These are phyloP conservation scores for Dichotomocladium elegans DNA, from an alignment of 371 early-diverging fungal genomes.

Conservation along the genomic window DNA sequence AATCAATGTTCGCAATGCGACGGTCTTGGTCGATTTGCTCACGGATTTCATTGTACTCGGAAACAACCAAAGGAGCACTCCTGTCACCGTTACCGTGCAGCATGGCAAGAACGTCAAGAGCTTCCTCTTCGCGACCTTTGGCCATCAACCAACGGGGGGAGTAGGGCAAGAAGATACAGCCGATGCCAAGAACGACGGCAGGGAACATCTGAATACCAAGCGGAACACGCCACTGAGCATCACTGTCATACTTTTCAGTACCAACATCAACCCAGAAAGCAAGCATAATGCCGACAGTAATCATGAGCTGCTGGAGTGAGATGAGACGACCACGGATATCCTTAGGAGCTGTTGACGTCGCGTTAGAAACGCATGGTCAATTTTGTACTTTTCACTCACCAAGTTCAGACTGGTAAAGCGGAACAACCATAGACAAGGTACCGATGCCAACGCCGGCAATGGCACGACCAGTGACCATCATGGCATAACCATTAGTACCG, in stretches of 20 bases:
- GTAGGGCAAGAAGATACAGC: constrained; percentile 52
- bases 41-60: constrained; percentile 78
- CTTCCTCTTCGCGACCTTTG: constrained; percentile 72
- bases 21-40: constrained; percentile 68
- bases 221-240: constrained; percentile 47
- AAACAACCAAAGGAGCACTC: constrained; percentile 53
- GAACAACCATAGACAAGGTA: constrained; percentile 61
- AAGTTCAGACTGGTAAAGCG: constrained; percentile 33
- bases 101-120: constrained; percentile 66
- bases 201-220: constrained; percentile 48
- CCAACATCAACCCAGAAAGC: constrained; percentile 47
- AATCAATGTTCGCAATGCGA: constrained; percentile 61
- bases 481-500: constrained; percentile 39
- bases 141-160: constrained; percentile 71
- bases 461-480: constrained; percentile 66
- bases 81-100: constrained; percentile 62
- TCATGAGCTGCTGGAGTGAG: constrained; percentile 42
- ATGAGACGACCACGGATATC: constrained; percentile 51
- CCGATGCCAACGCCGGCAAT: constrained; percentile 80
- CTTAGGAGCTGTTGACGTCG: constrained; percentile 38
- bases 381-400: background rate
- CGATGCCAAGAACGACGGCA: constrained; percentile 40
- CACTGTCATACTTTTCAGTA: constrained; percentile 19
- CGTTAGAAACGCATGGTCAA: background rate
- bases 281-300: constrained; percentile 46